Evolutionary conservation across 2,329 filamentous ascomycete species (phyloP), one percentile per base, ranked within the genome.

Genomic region (Hypoxylon rubiginosum): DNA sequence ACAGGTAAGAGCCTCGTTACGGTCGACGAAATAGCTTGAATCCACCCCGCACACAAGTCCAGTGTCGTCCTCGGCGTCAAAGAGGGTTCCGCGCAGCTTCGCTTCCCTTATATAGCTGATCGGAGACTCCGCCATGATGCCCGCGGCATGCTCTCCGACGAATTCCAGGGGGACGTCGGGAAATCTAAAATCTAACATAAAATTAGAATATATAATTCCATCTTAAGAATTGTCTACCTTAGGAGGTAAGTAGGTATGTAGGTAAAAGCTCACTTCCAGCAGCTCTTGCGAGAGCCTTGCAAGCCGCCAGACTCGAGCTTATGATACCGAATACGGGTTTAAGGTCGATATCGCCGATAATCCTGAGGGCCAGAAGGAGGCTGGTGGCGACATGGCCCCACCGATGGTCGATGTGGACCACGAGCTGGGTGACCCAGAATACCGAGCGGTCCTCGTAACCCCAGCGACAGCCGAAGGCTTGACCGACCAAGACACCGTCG

Each of bases 381-480:
- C 6, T 6, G 8, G 19, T 41, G 6, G 50, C 50, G 15, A 53
- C 17, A 13, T 17, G 2, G 3, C 13, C 9, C 32, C 24, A 13
- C n/a, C 32, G 30, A n/a, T 39, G 41, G 30, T 26, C 5, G 10
- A 9, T 13, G 11, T 53, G n/a, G n/a, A 53, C 50, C 4, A 53
- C 50, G 50, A 53, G 50, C 32, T 53, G 32, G 17, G 50, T 53
- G 4, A 41, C 17, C 50, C 50, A 53, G 17, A 13, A 53, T 13
- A 53, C 32, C 32, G 10, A 7, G 6, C 21, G n/a, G 7, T 11
- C 13, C 5, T 17, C 2, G 17, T 26, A 53, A 4, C 7, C 15
- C 50, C 50, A 53, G 32, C 50, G 50, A n/a, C 50, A 53, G 15
- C 32, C 50, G n/a, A 53, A 41, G n/a, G 50, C 50, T 17, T 53